Percentiles rank a stretch among this genome's conserved stretches.
These are phyloP conservation scores for Coleophoma eucalyptorum DNA, from an alignment of 2,329 filamentous ascomycete genomes.

Conservation along the genomic window DNA sequence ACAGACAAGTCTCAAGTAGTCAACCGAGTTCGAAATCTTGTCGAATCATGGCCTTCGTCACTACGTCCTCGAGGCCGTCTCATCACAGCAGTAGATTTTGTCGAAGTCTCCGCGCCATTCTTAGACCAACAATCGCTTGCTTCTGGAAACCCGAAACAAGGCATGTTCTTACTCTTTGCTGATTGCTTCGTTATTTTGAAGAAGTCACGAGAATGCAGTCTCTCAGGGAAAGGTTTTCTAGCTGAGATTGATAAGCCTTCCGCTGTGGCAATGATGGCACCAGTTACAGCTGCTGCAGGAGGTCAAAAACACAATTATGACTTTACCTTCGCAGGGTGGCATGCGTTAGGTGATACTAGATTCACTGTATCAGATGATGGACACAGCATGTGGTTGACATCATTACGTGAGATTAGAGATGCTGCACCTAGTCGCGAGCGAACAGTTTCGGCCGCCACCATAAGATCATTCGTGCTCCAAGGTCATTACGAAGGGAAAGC, in stretches of 20 bases:
- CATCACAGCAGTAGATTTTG: slow-evolving; percentile 75
- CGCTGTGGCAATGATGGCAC: slow-evolving; percentile 56
- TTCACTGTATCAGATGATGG: slow-evolving; percentile 69
- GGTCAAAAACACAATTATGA: slow-evolving; percentile 60
- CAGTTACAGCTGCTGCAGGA: slow-evolving; percentile 59
- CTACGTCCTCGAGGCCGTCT: slow-evolving; percentile 74
- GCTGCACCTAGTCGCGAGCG: slow-evolving; percentile 44
- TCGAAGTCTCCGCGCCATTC: slow-evolving; percentile 74
- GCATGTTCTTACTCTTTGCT: slow-evolving; percentile 80
- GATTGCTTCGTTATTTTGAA: slow-evolving; percentile 76
- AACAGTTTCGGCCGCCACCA: slow-evolving; percentile 48
- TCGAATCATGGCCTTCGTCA: slow-evolving; percentile 72
- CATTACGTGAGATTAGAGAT: slow-evolving; percentile 56
- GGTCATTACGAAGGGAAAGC: slow-evolving; percentile 77
- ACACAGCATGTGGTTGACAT: slow-evolving; percentile 64
- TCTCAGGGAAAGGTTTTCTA: slow-evolving; percentile 72
- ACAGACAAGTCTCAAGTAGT: slow-evolving; percentile 71
- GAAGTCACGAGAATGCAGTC: slow-evolving; percentile 58
- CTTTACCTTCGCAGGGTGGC: slow-evolving; percentile 71
- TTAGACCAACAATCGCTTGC: slow-evolving; percentile 23
- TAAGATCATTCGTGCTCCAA: slow-evolving; percentile 67
- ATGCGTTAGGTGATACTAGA: slow-evolving; percentile 64
- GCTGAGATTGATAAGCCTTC: slow-evolving; percentile 83
- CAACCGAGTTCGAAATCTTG: slow-evolving; percentile 69
- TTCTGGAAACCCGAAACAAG: slow-evolving; percentile 39